Conservation (phyloP, 768 basidiomycete genomes). For the Leccinum subgranulosum region DNA sequence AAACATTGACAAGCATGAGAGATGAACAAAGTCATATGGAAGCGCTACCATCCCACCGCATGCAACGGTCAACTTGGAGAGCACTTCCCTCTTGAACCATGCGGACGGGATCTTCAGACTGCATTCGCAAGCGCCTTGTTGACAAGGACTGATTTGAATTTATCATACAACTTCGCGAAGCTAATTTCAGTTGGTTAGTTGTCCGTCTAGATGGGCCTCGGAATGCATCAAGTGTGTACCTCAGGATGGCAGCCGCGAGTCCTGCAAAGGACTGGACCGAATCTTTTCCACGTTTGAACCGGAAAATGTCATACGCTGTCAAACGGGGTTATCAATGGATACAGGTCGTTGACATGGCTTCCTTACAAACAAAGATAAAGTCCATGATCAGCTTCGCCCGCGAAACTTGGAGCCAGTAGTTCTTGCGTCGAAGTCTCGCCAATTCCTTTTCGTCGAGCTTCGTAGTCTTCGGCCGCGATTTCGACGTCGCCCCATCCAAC, state of each 20-base stretch:
- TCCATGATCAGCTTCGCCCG: constrained; percentile 78
- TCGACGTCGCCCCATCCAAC: constrained; percentile 64
- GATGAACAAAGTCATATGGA: not conserved
- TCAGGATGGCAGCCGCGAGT: constrained; percentile 66
- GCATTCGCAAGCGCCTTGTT: constrained; percentile 38
- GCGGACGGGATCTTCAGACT: constrained; percentile 11
- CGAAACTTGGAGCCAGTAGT: constrained; percentile 72
- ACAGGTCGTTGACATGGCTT: constrained; percentile 17
- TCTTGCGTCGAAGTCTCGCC: constrained; percentile 60
- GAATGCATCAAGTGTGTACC: constrained; percentile 41
- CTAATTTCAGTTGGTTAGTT: constrained; percentile 36
- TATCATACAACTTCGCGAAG: constrained; percentile 71
- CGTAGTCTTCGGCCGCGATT: constrained; percentile 55
- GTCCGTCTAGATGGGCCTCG: not conserved
- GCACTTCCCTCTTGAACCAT: not conserved
- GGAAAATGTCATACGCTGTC: constrained; percentile 78
- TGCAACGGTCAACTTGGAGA: not conserved
- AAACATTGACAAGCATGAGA: not conserved
- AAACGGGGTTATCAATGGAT: constrained; percentile 6
- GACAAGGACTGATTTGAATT: constrained; percentile 59
- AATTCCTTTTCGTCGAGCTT: constrained; percentile 73
- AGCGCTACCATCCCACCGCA: not conserved
- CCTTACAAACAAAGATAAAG: constrained; percentile 78
- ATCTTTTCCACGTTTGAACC: constrained; percentile 56
- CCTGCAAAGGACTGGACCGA: constrained; percentile 65